Base-by-base conservation (phyloP, 129 eudicot species). In the Tagetes erecta region DNA sequence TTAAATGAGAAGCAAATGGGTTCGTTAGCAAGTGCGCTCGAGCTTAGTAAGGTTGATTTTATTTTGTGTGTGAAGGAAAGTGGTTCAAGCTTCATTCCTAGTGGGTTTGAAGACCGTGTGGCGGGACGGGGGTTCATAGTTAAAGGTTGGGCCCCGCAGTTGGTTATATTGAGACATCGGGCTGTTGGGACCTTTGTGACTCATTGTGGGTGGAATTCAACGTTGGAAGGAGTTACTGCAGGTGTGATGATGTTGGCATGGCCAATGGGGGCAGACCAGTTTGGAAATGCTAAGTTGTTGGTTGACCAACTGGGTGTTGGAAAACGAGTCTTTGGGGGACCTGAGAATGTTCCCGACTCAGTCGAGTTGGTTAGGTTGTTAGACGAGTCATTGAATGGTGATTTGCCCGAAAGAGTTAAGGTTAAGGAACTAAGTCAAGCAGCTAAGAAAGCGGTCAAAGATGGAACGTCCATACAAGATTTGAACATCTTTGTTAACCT, bases 201-300 rank as follows among this genome's bases (percentile, higher is more conserved):
- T 27, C 94, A 20, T 20, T 20, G 27, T 20, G 27, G 27, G 27
- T 20, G 27, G 27, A 20, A 20, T 20, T 20, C 27, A 85, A 74
- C 84, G 0, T 64, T 85, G 13, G 93, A 87, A 76, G 88, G 86
- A 10, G 58, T 85, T 6, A 27, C 80, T 3, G 76, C 84, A 0
- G 90, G 90, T 52, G 88, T 87, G 47, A 80, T 84, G 14, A 80
- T 87, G 87, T 44, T 90, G 70, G 78, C 92, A 0, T 87, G 91
- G 91, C 91, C 93, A 0, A 83, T 87, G 87, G 84, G 81, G 0
- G 96, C 90, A 0, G 96, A 90, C 79, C 92, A 87, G 37, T 90
- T 55, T 64, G 56, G 59, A 2, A 65, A 90, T 67, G 88, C 90
- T 9, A 77, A 70, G 1, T 59, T 87, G 64, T 45, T 90, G 52